Evolutionary conservation across 257 asterid species (phyloP).

Genomic region (Verbena officinalis): DNA sequence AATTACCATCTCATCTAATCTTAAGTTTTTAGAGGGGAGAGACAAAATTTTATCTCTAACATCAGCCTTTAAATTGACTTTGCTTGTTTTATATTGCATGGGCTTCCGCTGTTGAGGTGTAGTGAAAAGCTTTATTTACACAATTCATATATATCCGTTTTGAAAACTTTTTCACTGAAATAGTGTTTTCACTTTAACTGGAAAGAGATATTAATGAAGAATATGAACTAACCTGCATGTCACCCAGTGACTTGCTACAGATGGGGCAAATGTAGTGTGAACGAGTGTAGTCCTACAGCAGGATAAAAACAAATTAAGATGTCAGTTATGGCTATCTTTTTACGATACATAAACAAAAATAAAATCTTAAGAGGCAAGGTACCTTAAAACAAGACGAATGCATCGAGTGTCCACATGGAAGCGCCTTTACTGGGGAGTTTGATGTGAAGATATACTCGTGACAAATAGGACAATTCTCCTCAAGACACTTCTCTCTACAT

Average conservation of each 20-base stretch:
- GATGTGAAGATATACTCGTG: constrained; percentile 82
- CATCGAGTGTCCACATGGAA: constrained; percentile 91
- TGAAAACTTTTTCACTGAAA: too few species aligned
- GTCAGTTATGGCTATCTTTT: not conserved
- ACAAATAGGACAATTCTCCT: constrained; percentile 92
- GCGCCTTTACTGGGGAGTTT: constrained; percentile 72
- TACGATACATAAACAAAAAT: constrained; percentile 11
- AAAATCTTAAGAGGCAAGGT: constrained; percentile 17
- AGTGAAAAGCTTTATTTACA: constrained; percentile 2
- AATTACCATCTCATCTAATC: not conserved
- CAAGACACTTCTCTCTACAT: constrained; percentile 83
- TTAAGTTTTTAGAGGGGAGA: too few species aligned
- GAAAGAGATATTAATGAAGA: constrained; percentile 20
- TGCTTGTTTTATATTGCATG: too few species aligned
- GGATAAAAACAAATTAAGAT: constrained; percentile 26
- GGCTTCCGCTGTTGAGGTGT: not conserved
- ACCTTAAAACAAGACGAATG: constrained; percentile 94
- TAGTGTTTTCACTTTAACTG: not conserved
- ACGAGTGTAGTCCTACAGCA: constrained; percentile 72
- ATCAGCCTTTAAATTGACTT: too few species aligned
- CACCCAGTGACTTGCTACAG: constrained; percentile 94
- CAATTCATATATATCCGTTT: too few species aligned
- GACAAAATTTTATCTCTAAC: too few species aligned
- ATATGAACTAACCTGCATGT: constrained; percentile 71
- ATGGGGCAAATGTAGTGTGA: constrained; percentile 84